phyloP scores from a whole-genome alignment of 2,329 filamentous ascomycete species.

The Orbilia brochopaga region DNA sequence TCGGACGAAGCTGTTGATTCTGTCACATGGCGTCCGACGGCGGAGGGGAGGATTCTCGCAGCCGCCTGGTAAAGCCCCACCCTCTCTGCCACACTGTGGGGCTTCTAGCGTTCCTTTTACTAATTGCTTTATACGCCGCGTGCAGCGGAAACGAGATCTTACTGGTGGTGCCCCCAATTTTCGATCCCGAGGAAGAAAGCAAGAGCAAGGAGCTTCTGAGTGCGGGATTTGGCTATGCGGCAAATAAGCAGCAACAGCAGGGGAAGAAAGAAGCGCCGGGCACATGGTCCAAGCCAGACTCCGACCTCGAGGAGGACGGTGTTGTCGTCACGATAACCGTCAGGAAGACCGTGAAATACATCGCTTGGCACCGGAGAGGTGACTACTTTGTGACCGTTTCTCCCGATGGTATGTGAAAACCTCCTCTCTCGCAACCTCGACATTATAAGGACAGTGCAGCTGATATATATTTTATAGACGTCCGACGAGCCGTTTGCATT shows the following conservation, averaged over 20 bases:
- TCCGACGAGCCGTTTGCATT: slow-evolving; percentile 75
- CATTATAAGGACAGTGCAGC: neutral
- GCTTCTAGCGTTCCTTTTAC: slow-evolving; percentile 22
- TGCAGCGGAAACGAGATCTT: slow-evolving; percentile 77
- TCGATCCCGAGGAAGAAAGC: slow-evolving; percentile 75
- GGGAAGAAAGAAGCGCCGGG: slow-evolving; percentile 74
- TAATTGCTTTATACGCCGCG: slow-evolving; percentile 25
- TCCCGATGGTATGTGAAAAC: slow-evolving; percentile 68
- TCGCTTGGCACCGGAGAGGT: slow-evolving; percentile 91
- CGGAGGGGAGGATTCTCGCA: slow-evolving; percentile 79
- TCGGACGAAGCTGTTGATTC: slow-evolving; percentile 81
- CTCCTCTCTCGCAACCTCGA: neutral
- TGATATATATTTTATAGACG: slow-evolving; percentile 37
- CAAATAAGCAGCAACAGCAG: slow-evolving; percentile 60
- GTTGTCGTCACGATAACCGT: slow-evolving; percentile 82
- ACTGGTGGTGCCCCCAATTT: slow-evolving; percentile 76
- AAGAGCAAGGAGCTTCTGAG: slow-evolving; percentile 78
- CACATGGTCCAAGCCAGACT: slow-evolving; percentile 80
- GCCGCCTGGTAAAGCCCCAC: slow-evolving; percentile 66
- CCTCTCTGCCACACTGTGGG: slow-evolving; percentile 12
- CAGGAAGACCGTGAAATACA: slow-evolving; percentile 78
- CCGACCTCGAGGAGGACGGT: slow-evolving; percentile 72
- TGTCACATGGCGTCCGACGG: slow-evolving; percentile 86
- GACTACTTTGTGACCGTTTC: slow-evolving; percentile 95
- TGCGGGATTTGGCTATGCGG: slow-evolving; percentile 91